These are phyloP conservation scores for Nematocida minor DNA, from an alignment of 371 early-diverging fungal species.

Conservation along the genomic window DNA sequence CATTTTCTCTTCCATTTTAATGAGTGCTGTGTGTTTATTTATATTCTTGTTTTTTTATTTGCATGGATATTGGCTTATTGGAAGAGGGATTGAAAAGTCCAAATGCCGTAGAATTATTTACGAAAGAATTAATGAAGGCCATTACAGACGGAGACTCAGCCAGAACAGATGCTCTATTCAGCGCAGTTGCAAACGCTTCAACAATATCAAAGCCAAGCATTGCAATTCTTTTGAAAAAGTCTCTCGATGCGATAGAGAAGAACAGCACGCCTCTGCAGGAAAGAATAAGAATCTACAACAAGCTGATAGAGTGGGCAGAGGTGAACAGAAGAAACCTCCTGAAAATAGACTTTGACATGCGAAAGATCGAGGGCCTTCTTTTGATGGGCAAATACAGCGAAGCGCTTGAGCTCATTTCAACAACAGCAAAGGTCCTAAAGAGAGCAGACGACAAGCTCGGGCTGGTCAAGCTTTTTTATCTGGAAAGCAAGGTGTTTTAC, in stretches of 20 bases:
- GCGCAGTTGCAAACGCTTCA: slow-evolving; percentile 17
- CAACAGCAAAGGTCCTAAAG: slow-evolving; percentile 82
- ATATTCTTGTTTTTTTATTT: slow-evolving; percentile 33
- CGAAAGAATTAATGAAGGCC: neutral
- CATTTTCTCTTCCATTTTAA: no score
- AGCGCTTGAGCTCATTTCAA: slow-evolving; percentile 73
- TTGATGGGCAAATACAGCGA: slow-evolving; percentile 67
- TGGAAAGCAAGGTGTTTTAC: slow-evolving; percentile 85
- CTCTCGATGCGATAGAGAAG: slow-evolving; percentile 30
- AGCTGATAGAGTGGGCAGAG: slow-evolving; percentile 61
- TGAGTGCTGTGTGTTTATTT: neutral
- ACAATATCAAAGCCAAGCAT: slow-evolving; percentile 33
- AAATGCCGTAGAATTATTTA: neutral
- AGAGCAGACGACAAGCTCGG: slow-evolving; percentile 92
- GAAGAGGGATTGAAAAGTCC: neutral
- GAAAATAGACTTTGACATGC: slow-evolving; percentile 60
- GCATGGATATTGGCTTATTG: slow-evolving; percentile 9
- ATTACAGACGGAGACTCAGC: neutral
- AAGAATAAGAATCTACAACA: slow-evolving; percentile 29
- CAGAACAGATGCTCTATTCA: slow-evolving; percentile 8
- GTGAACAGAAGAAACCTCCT: slow-evolving; percentile 62
- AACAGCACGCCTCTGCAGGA: neutral
- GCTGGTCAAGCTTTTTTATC: slow-evolving; percentile 83
- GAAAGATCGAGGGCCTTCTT: slow-evolving; percentile 57
- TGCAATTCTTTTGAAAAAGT: slow-evolving; percentile 23